Base-by-base conservation (phyloP, 805 yeast species). In the Saccharomycopsis fermentans region DNA sequence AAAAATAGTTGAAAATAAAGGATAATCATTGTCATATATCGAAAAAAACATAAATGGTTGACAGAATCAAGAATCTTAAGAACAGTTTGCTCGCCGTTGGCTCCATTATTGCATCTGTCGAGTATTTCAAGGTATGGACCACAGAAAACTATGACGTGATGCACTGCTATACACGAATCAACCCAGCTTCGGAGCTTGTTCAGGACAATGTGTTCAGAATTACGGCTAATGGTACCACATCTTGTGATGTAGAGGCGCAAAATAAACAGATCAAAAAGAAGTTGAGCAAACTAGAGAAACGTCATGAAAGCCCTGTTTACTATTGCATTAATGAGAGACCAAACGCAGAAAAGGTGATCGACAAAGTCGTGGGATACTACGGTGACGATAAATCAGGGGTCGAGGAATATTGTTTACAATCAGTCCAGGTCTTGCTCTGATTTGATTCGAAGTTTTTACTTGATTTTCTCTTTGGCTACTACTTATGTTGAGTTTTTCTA, bases 61-160 rank as follows among this genome's bases (percentile, higher is more conserved):
- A 61, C 40, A 55, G 63, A 54, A 48, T 57, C 11, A 59, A 56
- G 47, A 61, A 56, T 37, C 52, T 56, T 32, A 43, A 36, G 17
- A 47, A 50, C 52, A 58, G 60, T 34, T 32, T 61, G 36, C 37
- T 61, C n/a, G 12, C 58, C 1, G 60, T 61, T 14, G 55, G 55
- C 6, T 47, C 48, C 1, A 55, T 61, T 6, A 59, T 61, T 27
- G 60, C 58, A 2, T 54, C 64, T 1, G 64, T 62, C 27, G 64
- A 62, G 27, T 62, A 62, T 24, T 62, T 62, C 58, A 62, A 62
- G 32, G 47, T 55, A 5, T 62, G 64, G 64, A 58, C 62, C 9
- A 39, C 27, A 6, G 48, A 55, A 12, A 59, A 62, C 36, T 62
- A 62, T 29, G 64, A 62, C 39, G 48, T 57, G 26, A 58, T 62